Conservation (phyloP, 805 yeast species). For the Pichia insulana region DNA sequence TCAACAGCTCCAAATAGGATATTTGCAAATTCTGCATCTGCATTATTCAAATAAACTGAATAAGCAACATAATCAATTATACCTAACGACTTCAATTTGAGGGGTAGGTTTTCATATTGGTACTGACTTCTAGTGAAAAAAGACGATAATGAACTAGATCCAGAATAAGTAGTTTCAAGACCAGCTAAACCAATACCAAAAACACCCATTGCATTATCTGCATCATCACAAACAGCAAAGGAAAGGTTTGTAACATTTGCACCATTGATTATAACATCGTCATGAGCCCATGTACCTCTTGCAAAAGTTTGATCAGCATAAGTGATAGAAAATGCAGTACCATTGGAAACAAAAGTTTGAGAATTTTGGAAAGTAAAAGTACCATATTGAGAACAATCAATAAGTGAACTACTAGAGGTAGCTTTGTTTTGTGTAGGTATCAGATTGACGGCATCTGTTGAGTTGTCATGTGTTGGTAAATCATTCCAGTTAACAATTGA, state of each 20-base stretch:
- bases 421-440: conserved; percentile 3
- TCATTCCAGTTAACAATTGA: conserved; percentile 6
- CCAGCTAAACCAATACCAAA: conserved; percentile 65
- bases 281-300: conserved; percentile 52
- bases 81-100: conserved; percentile 48
- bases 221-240: conserved; percentile 64
- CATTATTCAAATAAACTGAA: conserved; percentile 49
- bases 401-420: not conserved
- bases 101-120: conserved; percentile 60
- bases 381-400: conserved; percentile 39
- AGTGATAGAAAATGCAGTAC: conserved; percentile 32
- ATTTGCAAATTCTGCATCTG: conserved; percentile 36
- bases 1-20: conserved; percentile 72
- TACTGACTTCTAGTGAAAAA: conserved; percentile 16
- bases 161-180: conserved; percentile 49
- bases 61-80: conserved; percentile 45
- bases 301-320: conserved; percentile 45
- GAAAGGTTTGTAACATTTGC: conserved; percentile 42
- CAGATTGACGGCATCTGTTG: not conserved
- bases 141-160: conserved; percentile 15
- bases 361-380: conserved; percentile 38
- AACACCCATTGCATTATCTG: conserved; percentile 61
- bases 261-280: conserved; percentile 45
- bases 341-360: conserved; percentile 31
- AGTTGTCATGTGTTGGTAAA: not conserved